Conservation (phyloP, 1,284 basidiomycete genomes). For the Athelia sp. region DNA sequence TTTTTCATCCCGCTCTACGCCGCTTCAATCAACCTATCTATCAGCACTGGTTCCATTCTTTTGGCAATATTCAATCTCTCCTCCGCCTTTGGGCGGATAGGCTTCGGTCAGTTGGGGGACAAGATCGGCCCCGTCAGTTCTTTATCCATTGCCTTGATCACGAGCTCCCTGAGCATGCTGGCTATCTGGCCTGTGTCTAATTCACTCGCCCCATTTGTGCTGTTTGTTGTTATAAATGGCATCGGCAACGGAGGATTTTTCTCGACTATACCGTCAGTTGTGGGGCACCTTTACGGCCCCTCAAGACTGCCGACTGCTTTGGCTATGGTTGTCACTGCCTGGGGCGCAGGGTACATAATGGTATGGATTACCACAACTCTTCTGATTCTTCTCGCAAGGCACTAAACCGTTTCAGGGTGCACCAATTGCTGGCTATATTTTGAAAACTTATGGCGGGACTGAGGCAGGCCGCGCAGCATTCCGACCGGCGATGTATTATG, state of each 20-base stretch:
- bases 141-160: constrained; percentile 18
- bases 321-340: constrained; percentile 27
- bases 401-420: not conserved
- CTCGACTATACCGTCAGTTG: constrained; percentile 26
- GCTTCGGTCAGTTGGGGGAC: constrained; percentile 23
- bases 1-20: constrained; percentile 32
- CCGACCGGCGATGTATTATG: constrained; percentile 27
- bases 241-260: constrained; percentile 29
- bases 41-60: constrained; percentile 18
- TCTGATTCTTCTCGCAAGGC: not conserved
- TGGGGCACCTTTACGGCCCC: constrained; percentile 21
- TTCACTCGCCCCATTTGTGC: constrained; percentile 21
- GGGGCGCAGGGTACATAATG: constrained; percentile 23
- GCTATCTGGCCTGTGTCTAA: constrained; percentile 27
- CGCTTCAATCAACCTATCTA: constrained; percentile 21
- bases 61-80: constrained; percentile 28
- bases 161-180: constrained; percentile 24
- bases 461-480: constrained; percentile 17
- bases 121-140: constrained; percentile 25
- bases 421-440: constrained; percentile 22
- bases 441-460: constrained; percentile 20
- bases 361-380: too few relatives aligned
- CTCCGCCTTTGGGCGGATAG: constrained; percentile 25
- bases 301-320: constrained; percentile 20
- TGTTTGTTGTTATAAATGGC: constrained; percentile 24